Evolutionary conservation across 306 rosid genomes (phyloP), one percentile per base, ranked within the genome.

Genomic region (Pyrus communis): DNA sequence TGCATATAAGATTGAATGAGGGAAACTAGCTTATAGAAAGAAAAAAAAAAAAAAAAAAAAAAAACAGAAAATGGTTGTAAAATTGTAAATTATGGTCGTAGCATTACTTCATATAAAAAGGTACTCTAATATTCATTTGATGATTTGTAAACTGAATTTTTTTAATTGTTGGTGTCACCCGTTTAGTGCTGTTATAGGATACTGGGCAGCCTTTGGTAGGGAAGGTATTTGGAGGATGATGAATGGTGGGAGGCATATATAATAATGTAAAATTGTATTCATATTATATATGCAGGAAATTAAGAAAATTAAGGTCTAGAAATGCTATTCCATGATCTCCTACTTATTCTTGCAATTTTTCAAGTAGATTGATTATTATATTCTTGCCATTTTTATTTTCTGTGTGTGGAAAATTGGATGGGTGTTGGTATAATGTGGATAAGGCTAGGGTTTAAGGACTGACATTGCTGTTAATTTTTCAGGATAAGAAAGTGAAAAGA

Each of bases 1-100:
- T 77, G 91, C 91, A 52, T 87, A 86, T 75, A 93, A 93, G 84
- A 78, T 88, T 79, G 98, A 88, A 71, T 91, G 63, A 84, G 13
- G 55, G 19, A 17, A 63, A 28, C 77, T 45, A 46, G 75, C 74
- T 49, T 49, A 14, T 15, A 4, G 18, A 46, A 46, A 4, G n/a
- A 45, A 3, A 45, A 0, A 7, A 21, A 19, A 5, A 61, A 33
- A 51, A n/a, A 5, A n/a, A 42, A 42, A 18, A 23, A 60, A 4
- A 35, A 13, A 27, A 10, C 12, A 25, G 4, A 42, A 61, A 18
- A 35, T 17, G 57, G 23, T 2, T 38, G 46, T 22, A 17, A 54
- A 21, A 17, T 58, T 23, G 68, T 73, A 59, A 40, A 60, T 59
- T 73, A 45, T 60, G 28, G 40, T 18, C 40, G 55, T n/a, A 22